phyloP scores from a whole-genome alignment of 192 early-diverging fungal species.

The Gigaspora rosea region DNA sequence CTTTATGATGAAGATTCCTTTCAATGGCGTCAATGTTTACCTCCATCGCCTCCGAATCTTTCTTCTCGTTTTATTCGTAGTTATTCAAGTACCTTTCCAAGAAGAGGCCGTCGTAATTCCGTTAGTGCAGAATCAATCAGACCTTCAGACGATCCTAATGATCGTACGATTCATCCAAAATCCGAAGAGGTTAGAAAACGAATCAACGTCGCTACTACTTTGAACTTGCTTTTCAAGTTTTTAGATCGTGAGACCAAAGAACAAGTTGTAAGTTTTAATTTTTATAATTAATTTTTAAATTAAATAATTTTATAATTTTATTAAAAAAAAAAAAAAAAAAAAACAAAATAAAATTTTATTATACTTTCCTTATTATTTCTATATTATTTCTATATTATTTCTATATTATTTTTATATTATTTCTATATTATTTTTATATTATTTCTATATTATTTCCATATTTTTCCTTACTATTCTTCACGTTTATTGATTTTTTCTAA shows the following conservation, averaged over 20 bases:
- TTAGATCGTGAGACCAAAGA: conserved; percentile 39
- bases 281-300: no score
- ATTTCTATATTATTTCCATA: no score
- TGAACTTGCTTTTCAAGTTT: conserved; percentile 43
- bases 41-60: neutral
- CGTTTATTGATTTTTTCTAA: no score
- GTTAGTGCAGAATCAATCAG: conserved; percentile 47
- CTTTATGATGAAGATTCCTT: neutral
- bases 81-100: neutral
- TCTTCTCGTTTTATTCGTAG: neutral
- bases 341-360: neutral
- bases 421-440: no score
- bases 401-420: no score
- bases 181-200: conserved; percentile 19
- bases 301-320: no score
- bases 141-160: conserved; percentile 19
- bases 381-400: no score
- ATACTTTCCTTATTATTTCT: neutral
- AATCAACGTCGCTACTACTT: conserved; percentile 33
- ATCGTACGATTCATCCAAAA: conserved; percentile 35
- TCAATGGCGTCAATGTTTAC: neutral
- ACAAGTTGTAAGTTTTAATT: conserved; percentile 40
- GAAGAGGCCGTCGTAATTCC: conserved; percentile 38
- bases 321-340: no score
- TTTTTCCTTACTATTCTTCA: no score